These are phyloP conservation scores for Mollisiaceae sp. DNA, from an alignment of 2,329 filamentous ascomycete species.

Conservation along the genomic window DNA sequence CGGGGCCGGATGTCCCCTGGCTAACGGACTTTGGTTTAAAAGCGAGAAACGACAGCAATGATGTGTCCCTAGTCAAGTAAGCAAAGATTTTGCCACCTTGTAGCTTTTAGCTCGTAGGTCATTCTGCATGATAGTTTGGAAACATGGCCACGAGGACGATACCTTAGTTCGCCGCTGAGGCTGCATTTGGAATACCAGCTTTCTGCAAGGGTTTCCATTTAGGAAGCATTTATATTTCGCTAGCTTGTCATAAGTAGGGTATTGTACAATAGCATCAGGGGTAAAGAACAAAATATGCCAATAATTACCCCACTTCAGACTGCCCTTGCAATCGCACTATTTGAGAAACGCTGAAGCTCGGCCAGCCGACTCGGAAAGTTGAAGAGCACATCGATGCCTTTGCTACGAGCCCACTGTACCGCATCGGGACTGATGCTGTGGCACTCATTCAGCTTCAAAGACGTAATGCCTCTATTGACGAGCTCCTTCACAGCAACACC, in stretches of 20 bases:
- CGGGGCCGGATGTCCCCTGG: neutral
- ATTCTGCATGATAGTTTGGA: conserved; percentile 1
- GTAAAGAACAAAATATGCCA: neutral
- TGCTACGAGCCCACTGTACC: conserved; percentile 40
- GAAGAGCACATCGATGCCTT: conserved; percentile 37
- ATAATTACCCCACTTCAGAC: neutral
- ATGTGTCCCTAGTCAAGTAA: neutral
- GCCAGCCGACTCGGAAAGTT: conserved; percentile 14
- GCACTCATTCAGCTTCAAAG: conserved; percentile 39
- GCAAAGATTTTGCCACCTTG: neutral
- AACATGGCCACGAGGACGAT: neutral
- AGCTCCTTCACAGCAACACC: conserved; percentile 44
- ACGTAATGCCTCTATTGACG: conserved; percentile 38
- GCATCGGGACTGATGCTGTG: conserved; percentile 38
- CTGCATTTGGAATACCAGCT: neutral
- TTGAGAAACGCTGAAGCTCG: no score
- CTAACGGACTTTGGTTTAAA: neutral
- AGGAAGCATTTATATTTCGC: neutral
- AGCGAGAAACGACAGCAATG: neutral
- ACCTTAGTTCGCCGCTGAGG: conserved; percentile 5
- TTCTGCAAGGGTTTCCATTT: neutral
- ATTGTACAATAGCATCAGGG: neutral
- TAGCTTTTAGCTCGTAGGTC: neutral
- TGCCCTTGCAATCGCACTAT: neutral
- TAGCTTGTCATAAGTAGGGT: neutral